Evolutionary conservation across 148 eudicot genomes (phyloP).

Genomic region (Vaccinium corymbosum): DNA sequence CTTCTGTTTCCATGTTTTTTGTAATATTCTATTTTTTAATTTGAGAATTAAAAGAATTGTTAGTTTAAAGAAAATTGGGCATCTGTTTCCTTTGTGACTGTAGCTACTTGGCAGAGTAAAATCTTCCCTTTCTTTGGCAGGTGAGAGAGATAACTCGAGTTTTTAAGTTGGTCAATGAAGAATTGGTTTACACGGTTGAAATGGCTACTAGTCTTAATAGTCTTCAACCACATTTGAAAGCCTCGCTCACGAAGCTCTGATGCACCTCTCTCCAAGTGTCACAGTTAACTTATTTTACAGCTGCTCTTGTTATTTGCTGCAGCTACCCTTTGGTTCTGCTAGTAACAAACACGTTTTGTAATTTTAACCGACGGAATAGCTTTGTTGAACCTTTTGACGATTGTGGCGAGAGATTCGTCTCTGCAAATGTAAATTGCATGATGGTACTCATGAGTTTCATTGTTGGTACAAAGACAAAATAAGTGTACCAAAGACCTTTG

Average conservation of each 20-base stretch:
- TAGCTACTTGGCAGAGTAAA: neutral
- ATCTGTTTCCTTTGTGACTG: neutral
- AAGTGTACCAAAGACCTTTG: neutral
- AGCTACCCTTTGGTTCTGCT: neutral
- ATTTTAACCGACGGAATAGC: neutral
- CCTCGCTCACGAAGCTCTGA: conserved; percentile 43
- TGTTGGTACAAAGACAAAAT: neutral
- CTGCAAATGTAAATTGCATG: neutral
- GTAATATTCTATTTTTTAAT: too few species aligned
- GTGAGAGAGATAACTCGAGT: conserved; percentile 44
- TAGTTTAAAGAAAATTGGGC: neutral
- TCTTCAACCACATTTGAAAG: conserved; percentile 43
- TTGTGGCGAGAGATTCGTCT: neutral
- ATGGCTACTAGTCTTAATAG: conserved; percentile 40
- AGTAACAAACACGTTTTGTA: neutral
- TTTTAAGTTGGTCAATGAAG: conserved; percentile 39
- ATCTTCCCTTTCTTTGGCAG: conserved; percentile 21
- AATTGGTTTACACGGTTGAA: conserved; percentile 38
- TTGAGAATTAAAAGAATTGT: neutral
- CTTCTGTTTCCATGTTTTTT: neutral
- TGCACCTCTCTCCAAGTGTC: neutral
- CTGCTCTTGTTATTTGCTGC: neutral
- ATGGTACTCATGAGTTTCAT: neutral
- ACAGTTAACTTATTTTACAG: neutral
- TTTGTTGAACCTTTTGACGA: neutral